Conservation (phyloP, 352 stramenopile genomes). For the Pelagophyceae sp. region DNA sequence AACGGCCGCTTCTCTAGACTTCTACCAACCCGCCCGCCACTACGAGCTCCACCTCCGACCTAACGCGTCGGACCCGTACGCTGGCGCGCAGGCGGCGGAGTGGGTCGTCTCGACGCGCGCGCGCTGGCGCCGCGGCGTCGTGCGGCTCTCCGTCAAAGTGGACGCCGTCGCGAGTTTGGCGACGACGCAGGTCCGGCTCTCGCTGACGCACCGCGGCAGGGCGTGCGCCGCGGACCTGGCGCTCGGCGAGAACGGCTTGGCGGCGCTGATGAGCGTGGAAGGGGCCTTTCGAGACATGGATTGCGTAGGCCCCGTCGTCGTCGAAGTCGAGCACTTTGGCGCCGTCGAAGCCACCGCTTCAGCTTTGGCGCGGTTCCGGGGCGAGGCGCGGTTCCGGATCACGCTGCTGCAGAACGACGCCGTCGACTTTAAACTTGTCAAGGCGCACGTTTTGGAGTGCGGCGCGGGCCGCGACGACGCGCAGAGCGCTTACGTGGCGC, state of each 20-base stretch:
- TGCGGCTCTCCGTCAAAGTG: background rate
- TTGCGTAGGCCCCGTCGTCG: background rate
- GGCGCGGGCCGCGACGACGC: background rate
- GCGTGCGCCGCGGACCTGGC: background rate
- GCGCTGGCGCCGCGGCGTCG: background rate
- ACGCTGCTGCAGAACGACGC: background rate
- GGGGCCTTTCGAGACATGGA: background rate
- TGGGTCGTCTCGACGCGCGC: background rate
- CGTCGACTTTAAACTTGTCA: background rate
- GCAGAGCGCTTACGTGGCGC: background rate
- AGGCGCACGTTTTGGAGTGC: background rate
- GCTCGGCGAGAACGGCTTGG: background rate
- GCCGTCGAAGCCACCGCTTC: no score
- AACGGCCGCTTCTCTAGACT: background rate
- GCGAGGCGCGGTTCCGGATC: background rate
- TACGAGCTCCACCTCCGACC: background rate
- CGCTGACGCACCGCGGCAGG: background rate
- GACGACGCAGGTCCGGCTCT: background rate
- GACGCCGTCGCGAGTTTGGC: background rate
- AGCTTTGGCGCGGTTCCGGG: background rate
- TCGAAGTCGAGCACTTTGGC: background rate
- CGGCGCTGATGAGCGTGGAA: background rate
- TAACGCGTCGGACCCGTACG: background rate
- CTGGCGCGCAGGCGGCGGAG: background rate
- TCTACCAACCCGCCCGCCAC: background rate